Evolutionary conservation across 257 asterid species (phyloP).

Genomic region (Gentiana straminea): DNA sequence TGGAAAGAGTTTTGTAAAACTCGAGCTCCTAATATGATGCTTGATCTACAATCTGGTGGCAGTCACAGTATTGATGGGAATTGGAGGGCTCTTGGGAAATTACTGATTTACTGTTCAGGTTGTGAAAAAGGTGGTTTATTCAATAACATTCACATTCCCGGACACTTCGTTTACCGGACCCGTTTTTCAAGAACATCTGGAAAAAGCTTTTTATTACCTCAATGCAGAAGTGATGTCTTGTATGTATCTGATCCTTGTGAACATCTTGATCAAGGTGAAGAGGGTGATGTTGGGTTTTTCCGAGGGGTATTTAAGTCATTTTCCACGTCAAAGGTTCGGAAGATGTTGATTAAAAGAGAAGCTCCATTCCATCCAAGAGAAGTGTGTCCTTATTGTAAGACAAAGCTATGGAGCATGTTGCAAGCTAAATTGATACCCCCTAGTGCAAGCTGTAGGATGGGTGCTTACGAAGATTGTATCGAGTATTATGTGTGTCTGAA

Average conservation of each 20-base stretch:
- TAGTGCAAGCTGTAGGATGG: constrained; percentile 92
- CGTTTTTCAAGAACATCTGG: constrained; percentile 95
- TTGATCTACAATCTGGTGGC: constrained; percentile 80
- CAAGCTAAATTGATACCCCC: constrained; percentile 79
- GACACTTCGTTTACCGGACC: constrained; percentile 81
- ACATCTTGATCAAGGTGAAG: constrained; percentile 96
- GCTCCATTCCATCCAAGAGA: constrained; percentile 76
- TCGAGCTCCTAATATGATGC: constrained; percentile 92
- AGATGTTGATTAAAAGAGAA: constrained; percentile 49
- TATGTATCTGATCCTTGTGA: constrained; percentile 95
- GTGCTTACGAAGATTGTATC: constrained; percentile 82
- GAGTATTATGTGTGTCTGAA: constrained; percentile 92
- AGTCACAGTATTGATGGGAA: constrained; percentile 83
- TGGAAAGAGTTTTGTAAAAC: constrained; percentile 96
- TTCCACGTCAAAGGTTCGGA: constrained; percentile 59
- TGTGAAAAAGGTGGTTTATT: constrained; percentile 65
- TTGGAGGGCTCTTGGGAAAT: constrained; percentile 96
- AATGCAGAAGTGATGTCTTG: constrained; percentile 74
- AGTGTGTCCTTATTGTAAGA: constrained; percentile 94
- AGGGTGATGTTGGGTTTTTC: constrained; percentile 87
- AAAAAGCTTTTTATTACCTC: constrained; percentile 77
- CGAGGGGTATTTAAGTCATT: constrained; percentile 89
- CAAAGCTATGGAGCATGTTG: constrained; percentile 90
- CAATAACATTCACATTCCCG: constrained; percentile 52
- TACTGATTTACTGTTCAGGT: constrained; percentile 79